Evolutionary conservation across 176 grass and related monocot species (phyloP).

Genomic region (Oryza officinalis): DNA sequence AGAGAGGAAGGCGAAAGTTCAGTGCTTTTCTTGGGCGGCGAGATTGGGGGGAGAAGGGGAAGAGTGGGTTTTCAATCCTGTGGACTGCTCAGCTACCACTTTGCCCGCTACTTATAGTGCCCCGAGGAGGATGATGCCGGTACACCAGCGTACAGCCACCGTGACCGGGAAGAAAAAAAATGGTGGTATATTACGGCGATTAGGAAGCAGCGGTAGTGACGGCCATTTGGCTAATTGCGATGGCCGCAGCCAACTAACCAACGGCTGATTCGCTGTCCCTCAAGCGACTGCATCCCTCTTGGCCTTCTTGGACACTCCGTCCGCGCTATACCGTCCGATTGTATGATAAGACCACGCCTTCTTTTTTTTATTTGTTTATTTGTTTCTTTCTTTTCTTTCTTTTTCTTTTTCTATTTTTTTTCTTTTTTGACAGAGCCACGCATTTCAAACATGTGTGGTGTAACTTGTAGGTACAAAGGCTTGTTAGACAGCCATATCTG

Average conservation of each 20-base stretch:
- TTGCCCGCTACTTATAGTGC: slow-evolving; percentile 22
- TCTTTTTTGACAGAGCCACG: too few relatives aligned
- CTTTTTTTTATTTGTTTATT: too few relatives aligned
- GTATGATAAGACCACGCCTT: too few relatives aligned
- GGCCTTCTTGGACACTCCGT: neutral
- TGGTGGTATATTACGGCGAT: neutral
- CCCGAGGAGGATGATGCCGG: neutral
- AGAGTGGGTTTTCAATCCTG: neutral
- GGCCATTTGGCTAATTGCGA: neutral
- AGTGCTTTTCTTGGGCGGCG: too few relatives aligned
- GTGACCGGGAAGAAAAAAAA: neutral
- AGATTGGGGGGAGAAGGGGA: neutral
- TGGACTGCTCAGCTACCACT: neutral
- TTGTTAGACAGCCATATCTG: too few relatives aligned
- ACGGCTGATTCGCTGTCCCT: slow-evolving; percentile 15
- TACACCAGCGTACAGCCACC: neutral
- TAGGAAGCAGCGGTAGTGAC: neutral
- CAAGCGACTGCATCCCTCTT: neutral
- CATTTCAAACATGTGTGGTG: neutral
- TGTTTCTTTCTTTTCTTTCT: too few relatives aligned
- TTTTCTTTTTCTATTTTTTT: too few relatives aligned
- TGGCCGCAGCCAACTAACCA: neutral
- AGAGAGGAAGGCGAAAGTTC: neutral
- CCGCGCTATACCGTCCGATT: neutral
- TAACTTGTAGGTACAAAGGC: neutral